These are phyloP conservation scores for Leccinum olivaceopallidum DNA, from an alignment of 768 basidiomycete species.

Conservation along the genomic window DNA sequence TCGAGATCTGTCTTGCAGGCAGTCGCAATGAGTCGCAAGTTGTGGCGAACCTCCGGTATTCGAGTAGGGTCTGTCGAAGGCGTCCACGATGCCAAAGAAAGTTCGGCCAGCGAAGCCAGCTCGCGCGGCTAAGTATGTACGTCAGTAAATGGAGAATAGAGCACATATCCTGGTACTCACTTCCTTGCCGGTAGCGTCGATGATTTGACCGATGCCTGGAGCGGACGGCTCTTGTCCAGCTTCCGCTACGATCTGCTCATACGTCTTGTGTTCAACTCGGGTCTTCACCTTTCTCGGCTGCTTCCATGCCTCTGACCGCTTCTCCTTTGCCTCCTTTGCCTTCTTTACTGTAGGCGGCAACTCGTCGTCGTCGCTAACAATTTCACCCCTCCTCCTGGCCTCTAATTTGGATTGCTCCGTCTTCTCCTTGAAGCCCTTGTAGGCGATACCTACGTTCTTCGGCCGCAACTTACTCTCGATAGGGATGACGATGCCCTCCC, in stretches of 20 bases:
- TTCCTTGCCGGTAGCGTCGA: slow-evolving; percentile 92
- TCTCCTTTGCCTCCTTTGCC: slow-evolving; percentile 55
- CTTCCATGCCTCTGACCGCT: slow-evolving; percentile 83
- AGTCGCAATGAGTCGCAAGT: slow-evolving; percentile 83
- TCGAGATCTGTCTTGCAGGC: slow-evolving; percentile 83
- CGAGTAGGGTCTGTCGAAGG: slow-evolving; percentile 85
- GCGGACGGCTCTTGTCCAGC: slow-evolving; percentile 61
- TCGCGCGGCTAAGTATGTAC: slow-evolving; percentile 65
- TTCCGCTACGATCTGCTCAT: slow-evolving; percentile 93
- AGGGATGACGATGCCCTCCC: slow-evolving; percentile 86
- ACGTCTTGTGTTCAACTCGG: slow-evolving; percentile 92
- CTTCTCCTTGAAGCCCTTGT: slow-evolving; percentile 85
- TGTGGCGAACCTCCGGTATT: slow-evolving; percentile 97
- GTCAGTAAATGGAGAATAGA: slow-evolving; percentile 5
- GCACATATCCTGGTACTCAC: slow-evolving; percentile 46
- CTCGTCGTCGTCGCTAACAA: slow-evolving; percentile 72
- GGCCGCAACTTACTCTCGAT: slow-evolving; percentile 84
- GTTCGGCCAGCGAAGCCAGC: slow-evolving; percentile 79
- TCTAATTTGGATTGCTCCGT: slow-evolving; percentile 84
- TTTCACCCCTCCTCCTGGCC: slow-evolving; percentile 71
- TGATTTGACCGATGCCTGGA: slow-evolving; percentile 78
- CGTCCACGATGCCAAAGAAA: slow-evolving; percentile 73
- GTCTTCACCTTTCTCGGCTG: slow-evolving; percentile 81
- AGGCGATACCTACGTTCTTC: slow-evolving; percentile 85
- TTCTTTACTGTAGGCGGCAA: slow-evolving; percentile 26